Evolutionary conservation across 768 basidiomycete species (phyloP), one percentile per base, ranked within the genome.

Genomic region (Nidularia pulvinata): DNA sequence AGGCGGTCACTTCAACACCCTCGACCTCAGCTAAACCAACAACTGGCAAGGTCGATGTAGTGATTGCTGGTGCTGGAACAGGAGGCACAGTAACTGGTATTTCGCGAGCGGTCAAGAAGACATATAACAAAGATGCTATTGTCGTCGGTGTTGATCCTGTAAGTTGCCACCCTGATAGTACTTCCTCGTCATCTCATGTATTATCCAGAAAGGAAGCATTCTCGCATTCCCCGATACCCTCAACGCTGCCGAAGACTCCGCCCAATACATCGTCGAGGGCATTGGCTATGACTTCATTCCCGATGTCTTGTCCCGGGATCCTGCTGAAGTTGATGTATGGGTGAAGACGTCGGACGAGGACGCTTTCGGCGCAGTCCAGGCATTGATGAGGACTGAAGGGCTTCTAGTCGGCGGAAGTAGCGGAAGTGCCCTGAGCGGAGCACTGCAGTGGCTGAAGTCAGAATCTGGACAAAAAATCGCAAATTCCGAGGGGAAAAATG

Each of bases 261-360:
- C 61, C 30, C 69, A 72, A 50, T 98, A 98, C 62, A 66, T 85
- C 49, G 85, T 98, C 19, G 97, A 99, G 67, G 97, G 97, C n/a
- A 98, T 98, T 51, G 97, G 97, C 30, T 94, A 95, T 60, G 93
- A 95, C 68, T 96, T 96, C 65, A 65, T 96, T 45, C 95, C 96
- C 0, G 82, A 91, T 43, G 95, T 95, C 1, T 79, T 98, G 39
- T 84, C 87, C 36, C 89, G 88, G 47, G 74, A 79, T 14, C 67
- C 71, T 5, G 60, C 57, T 0, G 78, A 83, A 32, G 75, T 98
- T 48, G 82, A 95, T 62, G 54, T 65, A n/a, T 94, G 92, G 97
- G 68, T 93, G 56, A 98, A 98, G 79, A 87, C 88, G 0, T 75
- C 71, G 1, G 97, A 98, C 60, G 77, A 86, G 2, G 89, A 91